Base-by-base conservation (phyloP, 164 flowering plant genomes). In the Euptelea pleiosperma region DNA sequence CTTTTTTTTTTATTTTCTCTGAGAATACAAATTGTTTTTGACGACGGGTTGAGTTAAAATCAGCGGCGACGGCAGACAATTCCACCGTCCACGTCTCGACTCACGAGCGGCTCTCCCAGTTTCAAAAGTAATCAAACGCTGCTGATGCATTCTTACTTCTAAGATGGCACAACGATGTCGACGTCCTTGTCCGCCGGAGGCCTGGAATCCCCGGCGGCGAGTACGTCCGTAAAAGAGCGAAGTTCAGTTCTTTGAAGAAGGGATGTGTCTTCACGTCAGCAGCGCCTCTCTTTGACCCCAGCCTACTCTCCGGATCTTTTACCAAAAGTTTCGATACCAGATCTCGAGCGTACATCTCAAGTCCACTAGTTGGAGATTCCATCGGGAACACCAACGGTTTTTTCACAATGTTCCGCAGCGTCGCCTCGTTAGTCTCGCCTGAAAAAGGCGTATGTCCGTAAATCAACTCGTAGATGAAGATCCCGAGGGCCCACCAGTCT, bases 401-500 rank as follows among this genome's bases (percentile, higher is more conserved):
- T 24, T 75, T 72, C 14, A 81, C 62, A 18, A 89, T 82, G 76
- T 73, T 82, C 2, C 78, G 77, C 74, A 89, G 73, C 16, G 87
- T 86, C 6, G 55, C 62, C 48, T 75, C 81, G 48, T 86, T 89
- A 8, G 73, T 62, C 14, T 51, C 62, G n/a, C 84, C 91, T 0
- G 79, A 74, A 39, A 89, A 89, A 0, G 96, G 96, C 0, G 96
- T 89, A 5, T 75, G 68, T 11, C 96, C 93, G 67, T 86, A 89
- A 8, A 89, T 70, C 79, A 89, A 65, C 70, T 89, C 96, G 80
- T 84, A 86, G 51, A 89, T 49, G 68, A 89, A 89, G 14, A 89
- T 67, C 18, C 93, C 96, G 0, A 86, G 55, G 39, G 96, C 82
- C 96, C 93, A 89, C 96, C 96, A 89, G 63, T 89, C 96, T 3